Evolutionary conservation across 345 rosid species (phyloP).

Genomic region (Triadica sebifera): DNA sequence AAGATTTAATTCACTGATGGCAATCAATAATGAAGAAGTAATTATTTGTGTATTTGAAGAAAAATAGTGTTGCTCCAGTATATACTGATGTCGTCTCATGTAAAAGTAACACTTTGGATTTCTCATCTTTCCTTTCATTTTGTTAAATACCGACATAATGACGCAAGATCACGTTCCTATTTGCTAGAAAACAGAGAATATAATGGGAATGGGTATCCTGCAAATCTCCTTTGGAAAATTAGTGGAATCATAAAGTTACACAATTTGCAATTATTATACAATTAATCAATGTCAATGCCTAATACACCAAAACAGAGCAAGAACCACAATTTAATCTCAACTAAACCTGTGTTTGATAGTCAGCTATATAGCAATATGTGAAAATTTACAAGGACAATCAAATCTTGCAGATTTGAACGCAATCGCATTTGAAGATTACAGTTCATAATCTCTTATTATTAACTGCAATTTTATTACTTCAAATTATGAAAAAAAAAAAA

Average conservation of each 20-base stretch:
- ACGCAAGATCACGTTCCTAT: neutral
- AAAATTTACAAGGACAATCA: too few species aligned
- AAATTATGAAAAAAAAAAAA: too few species aligned
- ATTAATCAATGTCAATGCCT: slow-evolving; percentile 1
- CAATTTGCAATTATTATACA: neutral
- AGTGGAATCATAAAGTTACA: neutral
- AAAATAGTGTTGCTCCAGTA: neutral
- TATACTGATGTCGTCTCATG: neutral
- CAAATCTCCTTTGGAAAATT: neutral
- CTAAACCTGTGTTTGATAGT: too few species aligned
- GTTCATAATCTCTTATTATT: neutral
- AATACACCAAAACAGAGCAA: neutral
- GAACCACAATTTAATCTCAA: too few species aligned
- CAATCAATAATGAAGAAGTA: too few species aligned
- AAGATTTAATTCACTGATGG: too few species aligned
- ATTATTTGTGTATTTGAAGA: neutral
- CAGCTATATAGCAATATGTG: too few species aligned
- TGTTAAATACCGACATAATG: neutral
- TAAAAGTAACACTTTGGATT: neutral
- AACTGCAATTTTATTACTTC: too few species aligned
- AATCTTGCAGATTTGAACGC: neutral
- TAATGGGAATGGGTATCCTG: neutral
- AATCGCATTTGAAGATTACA: neutral
- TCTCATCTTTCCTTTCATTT: neutral
- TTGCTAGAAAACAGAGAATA: neutral